Base-by-base conservation (phyloP, 2,329 filamentous ascomycete genomes). In the Coniella lustricola region DNA sequence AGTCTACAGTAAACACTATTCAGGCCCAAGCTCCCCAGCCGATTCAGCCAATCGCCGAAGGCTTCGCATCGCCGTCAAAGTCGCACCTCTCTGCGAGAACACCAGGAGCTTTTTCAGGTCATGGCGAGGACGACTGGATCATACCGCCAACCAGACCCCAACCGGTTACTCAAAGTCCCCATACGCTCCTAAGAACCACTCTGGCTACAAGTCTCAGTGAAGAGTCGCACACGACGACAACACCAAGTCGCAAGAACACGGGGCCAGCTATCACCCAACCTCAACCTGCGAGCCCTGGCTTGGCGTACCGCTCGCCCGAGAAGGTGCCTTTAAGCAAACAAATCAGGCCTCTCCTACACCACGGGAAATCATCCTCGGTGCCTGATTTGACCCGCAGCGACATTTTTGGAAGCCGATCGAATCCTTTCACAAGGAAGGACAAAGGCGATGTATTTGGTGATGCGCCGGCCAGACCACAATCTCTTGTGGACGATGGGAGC, bases 51-150 rank as follows among this genome's bases (percentile, higher is more conserved):
- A 64, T 62, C 18, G 57, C 59, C 3, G 44, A 50, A 8, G 55
- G 49, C 9, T 57, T 55, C 14, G 64, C 58, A 16, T 63, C 65
- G 12, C 62, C 62, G 16, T 67, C 67, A 5, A 64, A 59, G 52
- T 64, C 63, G 37, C 56, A 62, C 29, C 51, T 55, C 5, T 50
- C 62, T 1, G 56, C 58, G 7, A 51, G 60, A 8, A 77, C 78
- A 1, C 79, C 80, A 14, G 80, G 79, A 7, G 76, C 79, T 13
- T 84, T 84, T 56, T 78, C 80, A 0, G 71, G 75, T 44, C 76
- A 80, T 43, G 69, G 76, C 18, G 73, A 79, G n/a, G 77, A 81
- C 42, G 79, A 83, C 50, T 84, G 80, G 81, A 82, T 83, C 56
- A 71, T 75, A 8, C 73, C 78, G 7, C 74, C 78, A 21, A 62